Percentiles rank a stretch among this genome's conserved stretches.
Conservation (phyloP, 1,284 basidiomycete species). For the Psilocybe mexicana region DNA sequence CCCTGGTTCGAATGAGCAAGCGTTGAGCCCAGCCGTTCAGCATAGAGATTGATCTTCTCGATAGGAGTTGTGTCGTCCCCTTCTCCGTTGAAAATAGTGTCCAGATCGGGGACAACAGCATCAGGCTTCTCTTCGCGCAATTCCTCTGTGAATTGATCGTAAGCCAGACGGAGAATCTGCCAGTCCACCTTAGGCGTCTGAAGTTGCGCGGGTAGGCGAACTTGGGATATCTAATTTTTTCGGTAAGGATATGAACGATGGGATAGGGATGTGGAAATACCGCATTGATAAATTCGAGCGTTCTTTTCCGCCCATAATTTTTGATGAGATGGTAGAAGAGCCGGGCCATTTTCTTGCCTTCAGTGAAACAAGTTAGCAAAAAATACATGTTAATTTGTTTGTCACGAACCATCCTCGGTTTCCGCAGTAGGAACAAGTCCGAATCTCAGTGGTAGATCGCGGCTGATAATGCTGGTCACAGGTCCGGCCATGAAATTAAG, state of each 20-base stretch:
- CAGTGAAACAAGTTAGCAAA: conserved; percentile 5
- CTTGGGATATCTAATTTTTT: conserved; percentile 35
- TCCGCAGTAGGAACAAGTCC: conserved; percentile 79
- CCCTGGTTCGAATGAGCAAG: conserved; percentile 43
- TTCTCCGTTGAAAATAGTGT: conserved; percentile 41
- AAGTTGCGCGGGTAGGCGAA: conserved; percentile 32
- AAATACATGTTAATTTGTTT: background rate
- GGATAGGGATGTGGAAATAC: conserved; percentile 38
- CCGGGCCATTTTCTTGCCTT: conserved; percentile 71
- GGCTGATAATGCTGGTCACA: conserved; percentile 68
- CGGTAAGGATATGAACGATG: background rate
- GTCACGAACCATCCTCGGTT: conserved; percentile 53
- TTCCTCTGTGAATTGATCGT: conserved; percentile 36
- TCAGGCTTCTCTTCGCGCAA: conserved; percentile 26
- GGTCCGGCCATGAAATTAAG: conserved; percentile 65
- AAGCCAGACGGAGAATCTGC: conserved; percentile 42
- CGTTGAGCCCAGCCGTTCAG: conserved; percentile 51
- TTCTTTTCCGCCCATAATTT: conserved; percentile 61
- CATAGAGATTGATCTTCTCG: conserved; percentile 50
- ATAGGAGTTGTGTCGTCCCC: conserved; percentile 31
- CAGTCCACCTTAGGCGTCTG: conserved; percentile 44
- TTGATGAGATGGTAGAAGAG: conserved; percentile 70
- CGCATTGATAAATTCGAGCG: conserved; percentile 59
- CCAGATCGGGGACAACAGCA: conserved; percentile 34
- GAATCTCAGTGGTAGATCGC: conserved; percentile 77